These are phyloP conservation scores for Coemansia sp. DNA, from an alignment of 192 early-diverging fungal species.

Conservation along the genomic window DNA sequence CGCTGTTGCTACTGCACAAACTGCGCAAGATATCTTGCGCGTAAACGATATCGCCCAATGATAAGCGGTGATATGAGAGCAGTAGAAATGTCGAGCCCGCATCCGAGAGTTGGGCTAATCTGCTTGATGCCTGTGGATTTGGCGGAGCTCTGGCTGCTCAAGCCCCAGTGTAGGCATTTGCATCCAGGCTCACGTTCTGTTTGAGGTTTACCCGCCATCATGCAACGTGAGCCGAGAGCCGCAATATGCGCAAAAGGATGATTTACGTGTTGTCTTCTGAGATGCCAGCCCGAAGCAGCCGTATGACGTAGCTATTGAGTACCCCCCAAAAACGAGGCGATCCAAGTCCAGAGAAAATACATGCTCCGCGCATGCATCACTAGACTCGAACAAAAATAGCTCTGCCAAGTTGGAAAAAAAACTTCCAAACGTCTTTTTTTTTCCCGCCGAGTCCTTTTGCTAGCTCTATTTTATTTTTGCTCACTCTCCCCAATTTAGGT, in stretches of 20 bases:
- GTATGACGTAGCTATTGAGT: neutral
- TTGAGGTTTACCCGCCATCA: neutral
- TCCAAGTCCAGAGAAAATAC: neutral
- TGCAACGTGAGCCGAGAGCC: neutral
- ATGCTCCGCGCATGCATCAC: neutral
- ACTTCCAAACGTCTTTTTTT: neutral
- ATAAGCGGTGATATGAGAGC: neutral
- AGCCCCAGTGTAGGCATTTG: neutral
- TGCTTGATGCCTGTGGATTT: neutral
- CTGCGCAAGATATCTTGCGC: neutral
- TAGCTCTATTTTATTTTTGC: neutral
- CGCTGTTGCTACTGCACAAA: neutral
- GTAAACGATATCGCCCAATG: neutral
- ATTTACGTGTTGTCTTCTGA: constrained; percentile 2
- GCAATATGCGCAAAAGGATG: neutral
- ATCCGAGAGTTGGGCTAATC: neutral
- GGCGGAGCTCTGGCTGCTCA: neutral
- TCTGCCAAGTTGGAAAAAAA: neutral
- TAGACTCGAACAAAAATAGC: neutral
- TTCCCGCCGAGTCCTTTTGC: neutral
- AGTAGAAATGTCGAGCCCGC: neutral
- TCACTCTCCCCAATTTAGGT: neutral
- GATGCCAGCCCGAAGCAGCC: neutral
- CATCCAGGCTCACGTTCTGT: neutral
- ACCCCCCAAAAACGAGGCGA: neutral